phyloP scores from a whole-genome alignment of 78 protist species.

The Dictyostelium capitatum region DNA sequence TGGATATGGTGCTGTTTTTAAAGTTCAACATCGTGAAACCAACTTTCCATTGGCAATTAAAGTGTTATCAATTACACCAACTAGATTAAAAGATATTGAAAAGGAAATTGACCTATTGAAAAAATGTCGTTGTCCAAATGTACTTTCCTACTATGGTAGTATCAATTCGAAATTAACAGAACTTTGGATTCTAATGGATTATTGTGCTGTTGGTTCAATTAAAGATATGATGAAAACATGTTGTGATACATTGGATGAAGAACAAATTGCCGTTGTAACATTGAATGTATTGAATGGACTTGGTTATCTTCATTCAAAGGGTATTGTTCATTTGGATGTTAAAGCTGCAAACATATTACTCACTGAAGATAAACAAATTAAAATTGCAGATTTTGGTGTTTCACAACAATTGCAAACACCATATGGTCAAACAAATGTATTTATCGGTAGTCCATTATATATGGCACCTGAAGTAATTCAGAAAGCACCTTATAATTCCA shows the following conservation, averaged over 20 bases:
- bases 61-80: conserved; percentile 63
- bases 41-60: conserved; percentile 55
- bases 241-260: conserved; percentile 70
- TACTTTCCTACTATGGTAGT: conserved; percentile 84
- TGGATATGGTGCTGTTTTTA: conserved; percentile 82
- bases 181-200: conserved; percentile 90
- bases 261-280: conserved; percentile 72
- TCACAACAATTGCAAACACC: conserved; percentile 68
- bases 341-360: conserved; percentile 90
- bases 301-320: conserved; percentile 84
- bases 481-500: conserved; percentile 69
- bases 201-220: conserved; percentile 90
- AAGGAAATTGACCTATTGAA: conserved; percentile 84
- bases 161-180: conserved; percentile 76
- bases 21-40: conserved; percentile 69
- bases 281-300: conserved; percentile 81
- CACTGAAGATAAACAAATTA: conserved; percentile 60
- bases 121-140: conserved; percentile 58
- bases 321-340: conserved; percentile 91
- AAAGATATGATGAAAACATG: conserved; percentile 82
- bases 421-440: conserved; percentile 54
- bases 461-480: conserved; percentile 86
- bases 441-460: conserved; percentile 85
- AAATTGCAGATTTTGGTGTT: conserved; percentile 87
- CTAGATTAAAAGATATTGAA: conserved; percentile 61